phyloP scores from a whole-genome alignment of 2,329 filamentous ascomycete species.

The Xylogone sp. region DNA sequence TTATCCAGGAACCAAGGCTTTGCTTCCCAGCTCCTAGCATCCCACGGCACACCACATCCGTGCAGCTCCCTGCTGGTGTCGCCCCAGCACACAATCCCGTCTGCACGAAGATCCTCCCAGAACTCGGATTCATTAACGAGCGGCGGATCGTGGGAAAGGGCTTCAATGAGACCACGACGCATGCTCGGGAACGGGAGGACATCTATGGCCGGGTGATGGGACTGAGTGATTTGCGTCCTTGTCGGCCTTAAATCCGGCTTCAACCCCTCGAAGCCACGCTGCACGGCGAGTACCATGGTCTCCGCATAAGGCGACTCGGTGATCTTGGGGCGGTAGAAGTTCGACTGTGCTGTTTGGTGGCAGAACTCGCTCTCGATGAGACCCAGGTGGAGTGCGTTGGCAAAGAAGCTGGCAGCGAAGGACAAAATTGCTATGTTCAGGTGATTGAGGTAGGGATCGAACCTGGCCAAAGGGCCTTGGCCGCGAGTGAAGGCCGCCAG shows the following conservation, averaged over 20 bases:
- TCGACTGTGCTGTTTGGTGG: conserved; percentile 22
- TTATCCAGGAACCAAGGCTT: conserved; percentile 29
- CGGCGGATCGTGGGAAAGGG: conserved; percentile 19
- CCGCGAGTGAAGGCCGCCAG: background rate
- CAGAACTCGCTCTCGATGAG: conserved; percentile 16
- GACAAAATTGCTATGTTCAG: conserved; percentile 1
- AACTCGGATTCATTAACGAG: conserved; percentile 33
- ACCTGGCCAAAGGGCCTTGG: background rate
- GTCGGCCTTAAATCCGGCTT: conserved; percentile 30
- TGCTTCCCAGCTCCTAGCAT: conserved; percentile 19
- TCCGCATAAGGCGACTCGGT: conserved; percentile 13
- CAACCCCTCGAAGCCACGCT: background rate
- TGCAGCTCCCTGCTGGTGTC: conserved; percentile 21
- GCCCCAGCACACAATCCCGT: conserved; percentile 36
- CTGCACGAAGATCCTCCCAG: conserved; percentile 31
- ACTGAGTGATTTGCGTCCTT: conserved; percentile 32
- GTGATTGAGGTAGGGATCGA: conserved; percentile 10
- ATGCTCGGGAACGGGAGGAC: conserved; percentile 32
- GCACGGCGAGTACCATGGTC: conserved; percentile 17
- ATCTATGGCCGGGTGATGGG: conserved; percentile 34
- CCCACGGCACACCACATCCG: conserved; percentile 28
- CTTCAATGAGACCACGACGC: conserved; percentile 26
- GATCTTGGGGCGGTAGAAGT: conserved; percentile 27
- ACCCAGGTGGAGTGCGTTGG: conserved; percentile 25
- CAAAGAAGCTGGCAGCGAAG: conserved; percentile 14